Base-by-base conservation (phyloP, 345 rosid genomes). In the Garcia nutans region DNA sequence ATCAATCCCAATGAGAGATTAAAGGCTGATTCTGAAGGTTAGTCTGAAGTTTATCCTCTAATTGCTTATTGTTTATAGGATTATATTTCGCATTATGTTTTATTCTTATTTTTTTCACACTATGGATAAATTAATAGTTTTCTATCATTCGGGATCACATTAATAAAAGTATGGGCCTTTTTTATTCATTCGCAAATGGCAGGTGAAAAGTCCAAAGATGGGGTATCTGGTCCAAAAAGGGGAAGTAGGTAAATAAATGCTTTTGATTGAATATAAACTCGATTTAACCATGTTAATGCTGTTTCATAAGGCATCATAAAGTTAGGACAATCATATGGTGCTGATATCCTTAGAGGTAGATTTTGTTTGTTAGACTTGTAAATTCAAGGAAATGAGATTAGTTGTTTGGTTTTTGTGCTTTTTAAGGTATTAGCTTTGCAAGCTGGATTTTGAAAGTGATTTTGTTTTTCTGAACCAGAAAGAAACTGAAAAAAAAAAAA, bases 171-270 rank as follows among this genome's bases (percentile, higher is more conserved):
- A 91, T 89, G 98, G 97, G 78, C 86, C 91, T 89, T 96, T 90
- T 88, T 85, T 87, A 93, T 93, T 90, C 97, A 83, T 96, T 91
- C 95, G 76, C 96, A 97, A 93, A 90, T 94, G 97, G 94, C 97
- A 95, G 99, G 97, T 93, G 99, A 95, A 95, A 96, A 91, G 98
- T 89, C 97, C 85, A 96, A 92, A 93, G 99, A 96, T 89, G 99
- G 94, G 90, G 88, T 92, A 77, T 92, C 97, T 81, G 82, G 87
- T 88, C 92, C 98, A 87, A 96, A 96, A 98, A 96, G 93, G 93
- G 99, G 98, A 79, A 96, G 98, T 93, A 96, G 99, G 99, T 96
- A 92, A 93, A 91, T 83, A 82, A 87, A 85, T 87, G 87, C 96
- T 90, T 85, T 90, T 87, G 88, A 86, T 63, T 72, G 80, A 73